Evolutionary conservation across 352 stramenopile species (phyloP).

Genomic region (Saprolegnia parasitica): DNA sequence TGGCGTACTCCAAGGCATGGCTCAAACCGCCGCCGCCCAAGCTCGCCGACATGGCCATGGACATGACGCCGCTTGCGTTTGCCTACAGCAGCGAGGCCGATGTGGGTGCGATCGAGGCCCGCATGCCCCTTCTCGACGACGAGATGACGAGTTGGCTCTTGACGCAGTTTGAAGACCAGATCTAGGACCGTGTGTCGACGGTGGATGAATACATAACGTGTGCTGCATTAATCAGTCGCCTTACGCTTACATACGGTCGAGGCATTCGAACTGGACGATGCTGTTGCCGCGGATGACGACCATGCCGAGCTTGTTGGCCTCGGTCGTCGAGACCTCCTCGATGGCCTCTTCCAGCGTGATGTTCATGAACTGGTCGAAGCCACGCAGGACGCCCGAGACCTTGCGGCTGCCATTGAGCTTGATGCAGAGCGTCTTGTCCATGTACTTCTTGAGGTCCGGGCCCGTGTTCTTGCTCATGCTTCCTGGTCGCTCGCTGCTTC

Average conservation of each 20-base stretch:
- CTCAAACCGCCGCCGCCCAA: constrained; percentile 1
- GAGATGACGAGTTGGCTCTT: constrained; percentile 26
- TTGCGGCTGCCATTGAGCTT: constrained; percentile 95
- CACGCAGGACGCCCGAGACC: constrained; percentile 88
- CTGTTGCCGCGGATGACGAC: constrained; percentile 90
- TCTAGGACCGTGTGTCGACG: background rate
- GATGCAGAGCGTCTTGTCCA: constrained; percentile 94
- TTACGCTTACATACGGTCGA: constrained; percentile 61
- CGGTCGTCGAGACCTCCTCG: constrained; percentile 82
- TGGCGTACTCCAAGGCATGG: constrained; percentile 18
- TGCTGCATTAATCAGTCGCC: background rate
- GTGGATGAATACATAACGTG: background rate
- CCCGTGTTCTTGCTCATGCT: constrained; percentile 73
- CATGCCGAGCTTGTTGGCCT: constrained; percentile 88
- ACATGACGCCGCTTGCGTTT: constrained; percentile 21
- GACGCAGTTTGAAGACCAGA: constrained; percentile 17
- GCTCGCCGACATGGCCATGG: background rate
- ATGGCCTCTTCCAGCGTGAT: constrained; percentile 93
- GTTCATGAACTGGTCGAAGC: constrained; percentile 98
- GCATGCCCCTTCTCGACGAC: constrained; percentile 24
- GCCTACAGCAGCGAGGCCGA: background rate
- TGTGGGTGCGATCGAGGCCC: background rate
- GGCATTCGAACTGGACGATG: constrained; percentile 87
- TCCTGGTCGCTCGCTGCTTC: constrained; percentile 17
- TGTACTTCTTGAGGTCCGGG: constrained; percentile 88